Percentiles rank a stretch among this genome's conserved stretches.
These are phyloP conservation scores for Westerdykella sp. DNA, from an alignment of 2,329 filamentous ascomycete genomes.

Conservation along the genomic window DNA sequence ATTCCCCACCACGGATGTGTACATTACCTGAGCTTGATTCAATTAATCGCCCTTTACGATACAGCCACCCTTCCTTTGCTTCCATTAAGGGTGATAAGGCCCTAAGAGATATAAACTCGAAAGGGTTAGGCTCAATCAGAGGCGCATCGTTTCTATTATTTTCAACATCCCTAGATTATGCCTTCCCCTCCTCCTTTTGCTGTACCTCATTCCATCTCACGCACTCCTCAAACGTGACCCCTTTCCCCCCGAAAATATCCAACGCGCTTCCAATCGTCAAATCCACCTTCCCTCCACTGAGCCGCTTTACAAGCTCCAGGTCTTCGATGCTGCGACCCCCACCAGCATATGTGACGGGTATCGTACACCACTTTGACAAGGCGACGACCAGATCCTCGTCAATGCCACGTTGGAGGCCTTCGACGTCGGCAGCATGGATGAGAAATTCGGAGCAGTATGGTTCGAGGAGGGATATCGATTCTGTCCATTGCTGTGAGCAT, in stretches of 20 bases:
- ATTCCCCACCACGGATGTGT: too few relatives aligned
- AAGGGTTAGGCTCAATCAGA: too few relatives aligned
- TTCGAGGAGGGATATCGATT: constrained; percentile 72
- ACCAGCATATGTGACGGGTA: constrained; percentile 93
- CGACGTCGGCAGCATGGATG: constrained; percentile 94
- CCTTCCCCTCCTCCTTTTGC: constrained; percentile 1
- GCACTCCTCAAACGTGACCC: constrained; percentile 83
- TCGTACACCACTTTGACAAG: constrained; percentile 77
- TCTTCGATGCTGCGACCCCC: constrained; percentile 81
- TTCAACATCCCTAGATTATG: too few relatives aligned
- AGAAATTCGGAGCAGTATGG: constrained; percentile 95
- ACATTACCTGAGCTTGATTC: too few relatives aligned
- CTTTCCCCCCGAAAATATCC: constrained; percentile 87
- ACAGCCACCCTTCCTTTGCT: too few relatives aligned
- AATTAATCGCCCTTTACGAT: too few relatives aligned
- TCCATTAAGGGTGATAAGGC: too few relatives aligned
- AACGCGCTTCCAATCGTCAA: constrained; percentile 93
- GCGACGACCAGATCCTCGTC: constrained; percentile 75
- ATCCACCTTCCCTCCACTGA: constrained; percentile 79
- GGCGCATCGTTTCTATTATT: too few relatives aligned
- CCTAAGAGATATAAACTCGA: too few relatives aligned
- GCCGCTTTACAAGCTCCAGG: constrained; percentile 68
- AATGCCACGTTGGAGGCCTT: constrained; percentile 85
- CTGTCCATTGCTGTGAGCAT: constrained; percentile 41
- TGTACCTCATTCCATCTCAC: constrained; percentile 68